phyloP scores from a whole-genome alignment of 768 basidiomycete genomes.

The Mycena galericulata region DNA sequence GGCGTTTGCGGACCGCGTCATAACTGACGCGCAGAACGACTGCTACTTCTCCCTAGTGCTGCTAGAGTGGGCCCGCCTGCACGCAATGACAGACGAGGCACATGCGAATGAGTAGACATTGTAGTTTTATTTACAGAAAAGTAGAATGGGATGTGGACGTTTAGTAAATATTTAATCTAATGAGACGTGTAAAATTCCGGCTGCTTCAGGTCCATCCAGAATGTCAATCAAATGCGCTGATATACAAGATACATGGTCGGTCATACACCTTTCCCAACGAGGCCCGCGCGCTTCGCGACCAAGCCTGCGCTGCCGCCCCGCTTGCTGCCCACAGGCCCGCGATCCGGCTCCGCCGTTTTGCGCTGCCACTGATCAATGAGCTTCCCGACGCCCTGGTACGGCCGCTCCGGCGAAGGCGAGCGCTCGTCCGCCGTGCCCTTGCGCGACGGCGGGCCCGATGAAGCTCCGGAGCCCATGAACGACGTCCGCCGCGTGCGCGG shows the following conservation, averaged over 20 bases:
- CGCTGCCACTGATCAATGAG: slow-evolving; percentile 92
- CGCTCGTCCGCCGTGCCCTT: slow-evolving; percentile 43
- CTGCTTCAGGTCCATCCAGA: slow-evolving; percentile 18
- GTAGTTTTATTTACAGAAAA: neutral
- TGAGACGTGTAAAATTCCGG: too few relatives aligned
- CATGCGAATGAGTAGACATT: neutral
- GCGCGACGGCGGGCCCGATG: slow-evolving; percentile 28
- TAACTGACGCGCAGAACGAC: slow-evolving; percentile 31
- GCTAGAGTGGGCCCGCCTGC: slow-evolving; percentile 30
- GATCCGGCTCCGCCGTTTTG: slow-evolving; percentile 73
- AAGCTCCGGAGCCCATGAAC: slow-evolving; percentile 17
- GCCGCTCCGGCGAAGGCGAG: slow-evolving; percentile 79
- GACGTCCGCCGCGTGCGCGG: slow-evolving; percentile 44
- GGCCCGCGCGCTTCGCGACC: slow-evolving; percentile 34
- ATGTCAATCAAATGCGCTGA: slow-evolving; percentile 27
- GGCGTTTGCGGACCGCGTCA: slow-evolving; percentile 25
- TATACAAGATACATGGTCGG: slow-evolving; percentile 31
- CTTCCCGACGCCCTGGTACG: slow-evolving; percentile 86
- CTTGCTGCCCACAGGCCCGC: slow-evolving; percentile 11
- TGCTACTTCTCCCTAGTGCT: slow-evolving; percentile 27
- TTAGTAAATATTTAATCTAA: too few relatives aligned
- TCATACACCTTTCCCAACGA: slow-evolving; percentile 32
- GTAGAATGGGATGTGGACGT: neutral
- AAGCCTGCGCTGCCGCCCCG: slow-evolving; percentile 27
- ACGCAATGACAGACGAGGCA: neutral